phyloP scores from a whole-genome alignment of 768 basidiomycete genomes.

The Russula compacta region DNA sequence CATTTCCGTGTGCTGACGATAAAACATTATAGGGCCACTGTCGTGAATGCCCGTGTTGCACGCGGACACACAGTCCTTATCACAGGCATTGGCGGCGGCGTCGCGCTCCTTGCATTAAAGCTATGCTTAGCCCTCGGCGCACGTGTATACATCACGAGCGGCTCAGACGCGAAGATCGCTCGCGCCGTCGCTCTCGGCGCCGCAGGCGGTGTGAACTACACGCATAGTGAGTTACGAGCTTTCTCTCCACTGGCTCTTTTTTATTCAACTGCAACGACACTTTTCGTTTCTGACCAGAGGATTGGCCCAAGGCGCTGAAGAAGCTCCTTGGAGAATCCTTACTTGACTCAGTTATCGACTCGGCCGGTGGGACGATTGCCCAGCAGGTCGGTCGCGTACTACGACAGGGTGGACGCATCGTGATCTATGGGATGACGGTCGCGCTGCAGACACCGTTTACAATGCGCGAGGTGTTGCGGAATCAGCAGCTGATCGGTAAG shows the following conservation, averaged over 20 bases:
- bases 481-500: constrained; percentile 65
- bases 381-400: constrained; percentile 29
- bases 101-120: constrained; percentile 69
- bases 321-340: constrained; percentile 23
- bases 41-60: constrained; percentile 55
- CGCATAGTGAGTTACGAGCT: constrained; percentile 37
- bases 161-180: constrained; percentile 56
- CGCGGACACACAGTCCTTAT: constrained; percentile 67
- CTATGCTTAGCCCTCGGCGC: constrained; percentile 67
- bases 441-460: constrained; percentile 51
- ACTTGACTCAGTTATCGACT: constrained; percentile 38
- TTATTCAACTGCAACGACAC: not conserved
- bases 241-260: not conserved
- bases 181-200: constrained; percentile 63
- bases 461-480: constrained; percentile 71
- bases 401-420: constrained; percentile 30
- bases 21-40: constrained; percentile 40
- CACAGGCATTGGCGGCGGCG: constrained; percentile 78
- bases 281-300: constrained; percentile 15
- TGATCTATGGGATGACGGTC: constrained; percentile 43
- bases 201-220: constrained; percentile 69
- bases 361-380: constrained; percentile 36
- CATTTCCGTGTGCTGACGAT: constrained; percentile 8
- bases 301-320: constrained; percentile 31
- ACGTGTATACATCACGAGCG: constrained; percentile 76